These are phyloP conservation scores for Tuctoria greenei DNA, from an alignment of 176 grass and related monocot genomes.

Conservation along the genomic window DNA sequence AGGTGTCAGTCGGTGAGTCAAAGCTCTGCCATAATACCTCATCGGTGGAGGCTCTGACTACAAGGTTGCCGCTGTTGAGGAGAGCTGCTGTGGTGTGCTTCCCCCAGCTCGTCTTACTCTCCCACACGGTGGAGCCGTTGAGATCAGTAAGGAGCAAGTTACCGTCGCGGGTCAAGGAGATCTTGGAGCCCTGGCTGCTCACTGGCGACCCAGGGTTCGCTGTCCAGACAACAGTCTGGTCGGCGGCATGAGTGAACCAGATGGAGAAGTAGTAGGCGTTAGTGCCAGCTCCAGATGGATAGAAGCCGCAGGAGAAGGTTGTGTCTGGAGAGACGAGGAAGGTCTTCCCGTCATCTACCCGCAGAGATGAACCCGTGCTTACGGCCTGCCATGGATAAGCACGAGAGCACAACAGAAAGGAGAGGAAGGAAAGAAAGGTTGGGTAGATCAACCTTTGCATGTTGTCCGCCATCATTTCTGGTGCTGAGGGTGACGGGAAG, in stretches of 20 bases:
- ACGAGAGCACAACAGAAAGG: conserved; percentile 21
- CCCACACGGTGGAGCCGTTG: conserved; percentile 54
- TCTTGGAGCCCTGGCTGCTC: conserved; percentile 53
- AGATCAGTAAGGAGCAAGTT: conserved; percentile 63
- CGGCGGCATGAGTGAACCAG: conserved; percentile 58
- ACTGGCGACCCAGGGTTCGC: conserved; percentile 43
- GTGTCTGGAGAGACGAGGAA: conserved; percentile 44
- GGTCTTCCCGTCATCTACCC: conserved; percentile 31
- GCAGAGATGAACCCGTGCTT: conserved; percentile 43
- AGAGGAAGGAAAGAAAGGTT: conserved; percentile 26
- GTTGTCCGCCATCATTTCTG: conserved; percentile 13
- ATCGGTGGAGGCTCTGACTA: conserved; percentile 20
- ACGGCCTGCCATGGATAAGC: conserved; percentile 32
- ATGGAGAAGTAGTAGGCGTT: conserved; percentile 74
- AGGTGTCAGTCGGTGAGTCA: conserved; percentile 48
- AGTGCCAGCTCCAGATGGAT: conserved; percentile 31
- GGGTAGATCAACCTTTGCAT: conserved; percentile 6
- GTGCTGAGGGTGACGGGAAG: conserved; percentile 1
- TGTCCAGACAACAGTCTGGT: conserved; percentile 60
- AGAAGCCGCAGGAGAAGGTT: conserved; percentile 59
- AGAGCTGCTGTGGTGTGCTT: conserved; percentile 43
- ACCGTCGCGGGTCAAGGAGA: conserved; percentile 49
- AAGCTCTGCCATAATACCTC: conserved; percentile 52
- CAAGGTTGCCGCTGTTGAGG: conserved; percentile 60
- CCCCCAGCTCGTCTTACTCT: conserved; percentile 42